Conservation (phyloP, 305 asterid genomes). For the Rubia occidens region DNA sequence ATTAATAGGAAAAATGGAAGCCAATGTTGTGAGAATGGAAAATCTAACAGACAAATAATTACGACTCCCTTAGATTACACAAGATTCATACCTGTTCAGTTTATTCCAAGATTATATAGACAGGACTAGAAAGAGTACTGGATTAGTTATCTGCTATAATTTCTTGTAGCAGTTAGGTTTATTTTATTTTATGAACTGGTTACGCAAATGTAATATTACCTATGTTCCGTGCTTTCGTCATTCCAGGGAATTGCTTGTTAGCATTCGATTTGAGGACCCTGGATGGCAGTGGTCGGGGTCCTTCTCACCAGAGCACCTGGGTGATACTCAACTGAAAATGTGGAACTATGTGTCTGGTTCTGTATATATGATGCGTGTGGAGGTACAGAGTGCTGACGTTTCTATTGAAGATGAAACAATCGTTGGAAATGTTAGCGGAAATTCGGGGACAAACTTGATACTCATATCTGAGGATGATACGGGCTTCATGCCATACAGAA, state of each 20-base stretch:
- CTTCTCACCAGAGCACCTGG: conserved; percentile 86
- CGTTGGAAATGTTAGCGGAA: conserved; percentile 75
- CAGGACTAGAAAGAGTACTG: background rate
- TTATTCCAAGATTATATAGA: background rate
- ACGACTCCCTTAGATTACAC: background rate
- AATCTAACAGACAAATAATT: background rate
- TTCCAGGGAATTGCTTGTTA: conserved; percentile 73
- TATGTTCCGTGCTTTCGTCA: conserved; percentile 12
- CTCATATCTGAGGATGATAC: conserved; percentile 82
- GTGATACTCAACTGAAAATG: conserved; percentile 90
- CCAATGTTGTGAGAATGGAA: background rate
- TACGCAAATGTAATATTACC: background rate
- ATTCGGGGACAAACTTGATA: conserved; percentile 86
- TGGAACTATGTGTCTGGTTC: conserved; percentile 66
- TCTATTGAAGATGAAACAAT: conserved; percentile 62
- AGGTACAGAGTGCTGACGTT: conserved; percentile 93
- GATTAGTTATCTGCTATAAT: background rate
- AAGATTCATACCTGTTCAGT: background rate
- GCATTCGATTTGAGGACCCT: conserved; percentile 75
- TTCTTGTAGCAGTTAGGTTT: background rate
- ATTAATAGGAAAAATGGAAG: background rate
- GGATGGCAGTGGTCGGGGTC: conserved; percentile 99
- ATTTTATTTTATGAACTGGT: background rate
- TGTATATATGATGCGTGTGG: conserved; percentile 82
- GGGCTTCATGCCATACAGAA: conserved; percentile 96